phyloP scores from a whole-genome alignment of 345 rosid genomes.

The thale cress (Arabidopsis thaliana) region TAIR10.1 NC_003074.8:11888001-11888500 shows the following conservation, averaged over 20 bases:
- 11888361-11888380: conserved; percentile 18
- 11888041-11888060: too few species aligned
- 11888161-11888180: too few species aligned
- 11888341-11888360: background rate
- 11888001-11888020: too few species aligned
- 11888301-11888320: background rate
- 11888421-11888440: background rate
- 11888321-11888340: background rate
- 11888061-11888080: too few species aligned
- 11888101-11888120: too few species aligned
- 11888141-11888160: too few species aligned
- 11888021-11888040: too few species aligned
- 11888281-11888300: background rate
- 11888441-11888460: background rate
- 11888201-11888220: background rate
- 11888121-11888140: too few species aligned
- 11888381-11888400: conserved; percentile 8
- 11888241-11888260: background rate
- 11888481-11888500: too few species aligned
- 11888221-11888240: conserved; percentile 18
- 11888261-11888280: conserved; percentile 19
- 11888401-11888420: background rate
- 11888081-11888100: too few species aligned
- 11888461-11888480: too few species aligned
- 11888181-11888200: too few species aligned